A percentile compares a stretch with the other conserved stretches of the same genome.
These are phyloP conservation scores for Saccharomyces mikatae DNA, from an alignment of 805 yeast species.

Conservation along the genomic window DNA sequence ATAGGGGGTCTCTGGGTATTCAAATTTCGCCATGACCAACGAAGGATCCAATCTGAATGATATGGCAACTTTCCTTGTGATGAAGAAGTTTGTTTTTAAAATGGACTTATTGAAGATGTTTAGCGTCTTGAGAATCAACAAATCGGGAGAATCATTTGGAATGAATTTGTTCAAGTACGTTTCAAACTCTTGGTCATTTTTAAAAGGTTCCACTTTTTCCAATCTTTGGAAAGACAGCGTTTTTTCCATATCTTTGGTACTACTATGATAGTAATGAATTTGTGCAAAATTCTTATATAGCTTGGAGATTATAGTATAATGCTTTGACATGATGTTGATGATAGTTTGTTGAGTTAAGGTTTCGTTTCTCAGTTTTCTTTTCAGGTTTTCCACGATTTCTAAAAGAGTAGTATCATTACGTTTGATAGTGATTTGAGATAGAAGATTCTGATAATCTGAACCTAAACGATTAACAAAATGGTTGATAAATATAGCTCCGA, in stretches of 20 bases:
- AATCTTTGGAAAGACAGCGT: slow-evolving; percentile 85
- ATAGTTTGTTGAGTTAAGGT: slow-evolving; percentile 85
- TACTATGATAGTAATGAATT: slow-evolving; percentile 64
- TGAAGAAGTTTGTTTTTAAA: slow-evolving; percentile 87
- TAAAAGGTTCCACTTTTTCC: slow-evolving; percentile 65
- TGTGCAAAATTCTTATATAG: slow-evolving; percentile 89
- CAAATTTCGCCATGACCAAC: slow-evolving; percentile 66
- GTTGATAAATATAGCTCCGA: slow-evolving; percentile 84
- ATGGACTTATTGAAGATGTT: slow-evolving; percentile 78
- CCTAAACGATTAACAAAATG: slow-evolving; percentile 94
- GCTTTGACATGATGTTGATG: slow-evolving; percentile 61
- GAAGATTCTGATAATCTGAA: slow-evolving; percentile 70
- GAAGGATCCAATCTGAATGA: slow-evolving; percentile 85
- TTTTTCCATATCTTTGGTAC: slow-evolving; percentile 42
- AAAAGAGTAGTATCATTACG: slow-evolving; percentile 52
- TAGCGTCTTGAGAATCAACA: slow-evolving; percentile 72
- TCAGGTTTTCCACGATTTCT: slow-evolving; percentile 71
- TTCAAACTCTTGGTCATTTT: slow-evolving; percentile 67
- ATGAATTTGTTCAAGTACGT: slow-evolving; percentile 56
- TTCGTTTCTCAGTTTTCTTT: slow-evolving; percentile 84
- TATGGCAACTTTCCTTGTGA: slow-evolving; percentile 89
- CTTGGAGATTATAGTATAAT: slow-evolving; percentile 66
- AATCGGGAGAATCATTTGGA: slow-evolving; percentile 69
- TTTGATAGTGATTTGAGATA: slow-evolving; percentile 53
- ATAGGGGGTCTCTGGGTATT: slow-evolving; percentile 86